Base-by-base conservation (phyloP, 192 early-diverging fungal genomes). In the Rhizophagus sp. region DNA sequence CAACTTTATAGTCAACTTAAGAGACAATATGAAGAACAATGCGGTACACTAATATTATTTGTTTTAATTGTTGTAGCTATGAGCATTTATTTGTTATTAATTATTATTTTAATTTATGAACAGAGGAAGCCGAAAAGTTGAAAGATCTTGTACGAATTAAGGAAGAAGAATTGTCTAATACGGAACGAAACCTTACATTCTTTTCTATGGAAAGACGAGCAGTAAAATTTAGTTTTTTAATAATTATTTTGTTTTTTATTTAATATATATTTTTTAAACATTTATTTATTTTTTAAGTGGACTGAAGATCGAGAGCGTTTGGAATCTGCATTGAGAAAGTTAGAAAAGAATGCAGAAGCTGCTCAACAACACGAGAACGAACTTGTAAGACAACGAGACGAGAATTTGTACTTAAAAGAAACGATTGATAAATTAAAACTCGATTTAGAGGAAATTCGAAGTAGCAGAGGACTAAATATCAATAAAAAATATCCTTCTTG, bases 101-200 rank as follows among this genome's bases (percentile, higher is more conserved):
- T 76, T 34, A 19, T n/a, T 22, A 30, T 33, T 41, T 50, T 27
- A 30, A 15, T 25, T 27, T 50, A 15, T 47, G 62, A 4, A 17
- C 39, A 87, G 86, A 80, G 68, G 86, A 87, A 83, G 82, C 83
- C 25, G 82, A 84, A 33, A 85, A 87, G 62, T 65, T 87, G 13
- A 84, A 85, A 34, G 79, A 85, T 24, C 25, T 82, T 64, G 65
- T 87, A 27, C 47, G 68, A 62, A 66, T 76, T 66, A 87, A 87
- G 49, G 86, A 87, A 57, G 73, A 61, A 12, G 80, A 85, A 66
- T 76, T 87, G 33, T 36, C 76, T 34, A 75, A 82, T 30, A 82
- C 79, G 13, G 80, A 85, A 67, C 50, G 64, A 13, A 80, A 76
- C 22, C 76, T 87, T n/a, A 80, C 69, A 25, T 72, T 52, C 33